Percentiles rank a stretch among this genome's conserved stretches.
These are phyloP conservation scores for Nymphaea colorata DNA, from an alignment of 164 flowering plant genomes.

Conservation along the genomic window DNA sequence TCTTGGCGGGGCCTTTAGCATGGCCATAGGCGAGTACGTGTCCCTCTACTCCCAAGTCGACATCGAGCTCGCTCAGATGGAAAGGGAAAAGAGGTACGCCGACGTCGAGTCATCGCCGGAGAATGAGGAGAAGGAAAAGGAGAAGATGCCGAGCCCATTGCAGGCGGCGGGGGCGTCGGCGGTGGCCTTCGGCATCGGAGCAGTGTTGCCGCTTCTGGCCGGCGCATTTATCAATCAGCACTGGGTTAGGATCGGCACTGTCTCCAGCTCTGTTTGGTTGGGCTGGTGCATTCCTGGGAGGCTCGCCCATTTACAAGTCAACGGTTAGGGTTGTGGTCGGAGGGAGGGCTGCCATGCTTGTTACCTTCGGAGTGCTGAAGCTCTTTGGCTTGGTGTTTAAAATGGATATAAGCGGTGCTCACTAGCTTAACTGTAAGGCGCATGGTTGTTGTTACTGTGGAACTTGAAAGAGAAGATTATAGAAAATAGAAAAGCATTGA, in stretches of 20 bases:
- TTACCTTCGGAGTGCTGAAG: constrained; percentile 6
- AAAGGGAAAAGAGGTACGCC: background rate
- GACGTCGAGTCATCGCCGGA: background rate
- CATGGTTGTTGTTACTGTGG: too few relatives aligned
- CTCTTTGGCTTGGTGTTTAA: background rate
- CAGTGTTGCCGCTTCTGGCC: constrained; percentile 1
- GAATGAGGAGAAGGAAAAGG: background rate
- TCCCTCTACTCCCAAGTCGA: constrained; percentile 2
- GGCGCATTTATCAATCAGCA: constrained; percentile 2
- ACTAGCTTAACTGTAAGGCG: too few relatives aligned
- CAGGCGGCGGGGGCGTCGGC: constrained; percentile 3
- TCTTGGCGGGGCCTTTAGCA: constrained; percentile 2
- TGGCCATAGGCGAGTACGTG: constrained; percentile 4
- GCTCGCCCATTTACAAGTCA: constrained; percentile 1
- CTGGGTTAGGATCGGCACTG: constrained; percentile 1
- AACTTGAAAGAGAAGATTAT: too few relatives aligned
- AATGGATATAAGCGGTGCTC: background rate
- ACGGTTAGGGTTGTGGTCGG: constrained; percentile 3
- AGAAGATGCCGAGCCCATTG: constrained; percentile 1
- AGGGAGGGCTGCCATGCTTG: constrained; percentile 6
- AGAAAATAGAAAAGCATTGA: too few relatives aligned
- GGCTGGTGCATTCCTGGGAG: constrained; percentile 4
- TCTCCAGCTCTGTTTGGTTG: constrained; percentile 2
- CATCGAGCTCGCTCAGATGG: constrained; percentile 2
- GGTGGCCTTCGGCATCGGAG: constrained; percentile 4